phyloP scores from a whole-genome alignment of 1,284 basidiomycete genomes.

The Cryptococcus depauperatus region DNA sequence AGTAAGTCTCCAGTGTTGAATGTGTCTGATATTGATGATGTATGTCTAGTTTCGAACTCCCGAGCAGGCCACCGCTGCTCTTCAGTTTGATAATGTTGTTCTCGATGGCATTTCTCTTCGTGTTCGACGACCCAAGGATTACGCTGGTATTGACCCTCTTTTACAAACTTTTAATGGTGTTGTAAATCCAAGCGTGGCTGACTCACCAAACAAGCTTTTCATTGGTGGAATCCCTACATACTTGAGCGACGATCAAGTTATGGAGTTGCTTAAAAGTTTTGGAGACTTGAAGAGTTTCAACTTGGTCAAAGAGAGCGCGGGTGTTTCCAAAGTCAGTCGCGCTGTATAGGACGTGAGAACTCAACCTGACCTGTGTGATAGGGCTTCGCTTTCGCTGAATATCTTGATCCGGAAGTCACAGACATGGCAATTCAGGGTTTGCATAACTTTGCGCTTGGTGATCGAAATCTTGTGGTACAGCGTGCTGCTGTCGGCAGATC shows the following conservation, averaged over 20 bases:
- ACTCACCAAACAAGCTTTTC: slow-evolving; percentile 96
- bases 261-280: slow-evolving; percentile 93
- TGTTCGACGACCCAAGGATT: slow-evolving; percentile 95
- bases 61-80: slow-evolving; percentile 90
- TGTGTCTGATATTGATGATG: slow-evolving; percentile 17
- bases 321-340: slow-evolving; percentile 67
- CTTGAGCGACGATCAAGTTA: slow-evolving; percentile 93
- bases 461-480: slow-evolving; percentile 93
- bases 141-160: slow-evolving; percentile 51
- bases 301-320: slow-evolving; percentile 81
- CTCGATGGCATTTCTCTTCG: slow-evolving; percentile 87
- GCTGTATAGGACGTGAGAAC: neutral
- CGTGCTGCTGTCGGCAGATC: slow-evolving; percentile 55
- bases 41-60: slow-evolving; percentile 79
- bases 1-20: no score
- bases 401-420: slow-evolving; percentile 78
- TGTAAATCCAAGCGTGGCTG: slow-evolving; percentile 92
- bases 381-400: slow-evolving; percentile 99
- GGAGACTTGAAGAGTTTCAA: slow-evolving; percentile 97
- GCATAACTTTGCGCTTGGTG: slow-evolving; percentile 95
- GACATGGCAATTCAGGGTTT: slow-evolving; percentile 93
- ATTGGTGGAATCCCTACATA: slow-evolving; percentile 93
- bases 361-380: slow-evolving; percentile 3
- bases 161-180: slow-evolving; percentile 76
- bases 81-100: slow-evolving; percentile 94